A percentile compares a stretch with the other conserved stretches of the same genome.
These are phyloP conservation scores for Aspergillus luchuensis DNA, from an alignment of 2,329 filamentous ascomycete species.

Conservation along the genomic window DNA sequence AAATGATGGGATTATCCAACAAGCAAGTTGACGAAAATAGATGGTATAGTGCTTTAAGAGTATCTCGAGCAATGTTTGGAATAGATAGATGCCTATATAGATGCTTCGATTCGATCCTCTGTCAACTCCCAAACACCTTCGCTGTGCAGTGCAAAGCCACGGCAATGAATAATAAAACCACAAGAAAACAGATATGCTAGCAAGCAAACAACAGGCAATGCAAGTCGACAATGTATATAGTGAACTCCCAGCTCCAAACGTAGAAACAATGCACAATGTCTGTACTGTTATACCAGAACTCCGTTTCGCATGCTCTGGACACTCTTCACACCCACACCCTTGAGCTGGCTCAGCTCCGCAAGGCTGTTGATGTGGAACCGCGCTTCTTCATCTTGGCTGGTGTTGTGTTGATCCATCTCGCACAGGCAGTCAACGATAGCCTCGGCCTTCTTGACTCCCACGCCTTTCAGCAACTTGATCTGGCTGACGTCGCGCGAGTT, in stretches of 20 bases:
- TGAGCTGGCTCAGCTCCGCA: slow-evolving; percentile 44
- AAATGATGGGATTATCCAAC: too few relatives aligned
- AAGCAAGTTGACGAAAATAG: neutral
- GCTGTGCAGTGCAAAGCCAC: slow-evolving; percentile 20
- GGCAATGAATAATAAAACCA: slow-evolving; percentile 12
- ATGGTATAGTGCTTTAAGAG: neutral
- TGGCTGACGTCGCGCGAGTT: slow-evolving; percentile 49
- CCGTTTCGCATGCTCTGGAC: slow-evolving; percentile 52
- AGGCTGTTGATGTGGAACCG: slow-evolving; percentile 42
- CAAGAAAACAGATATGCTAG: neutral
- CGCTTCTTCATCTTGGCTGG: slow-evolving; percentile 21
- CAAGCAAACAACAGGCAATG: neutral
- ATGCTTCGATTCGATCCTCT: neutral
- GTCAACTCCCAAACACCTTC: slow-evolving; percentile 24
- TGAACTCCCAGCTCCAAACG: slow-evolving; percentile 11
- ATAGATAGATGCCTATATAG: neutral
- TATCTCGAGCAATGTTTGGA: neutral
- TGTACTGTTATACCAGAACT: slow-evolving; percentile 36
- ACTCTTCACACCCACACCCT: slow-evolving; percentile 48
- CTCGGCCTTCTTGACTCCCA: slow-evolving; percentile 52
- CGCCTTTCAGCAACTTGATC: slow-evolving; percentile 50
- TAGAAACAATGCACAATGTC: slow-evolving; percentile 11
- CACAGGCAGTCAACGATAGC: slow-evolving; percentile 51
- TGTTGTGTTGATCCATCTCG: slow-evolving; percentile 40
- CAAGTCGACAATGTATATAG: neutral